phyloP scores from a whole-genome alignment of 164 flowering plant species.

The Cinnamomum chago region DNA sequence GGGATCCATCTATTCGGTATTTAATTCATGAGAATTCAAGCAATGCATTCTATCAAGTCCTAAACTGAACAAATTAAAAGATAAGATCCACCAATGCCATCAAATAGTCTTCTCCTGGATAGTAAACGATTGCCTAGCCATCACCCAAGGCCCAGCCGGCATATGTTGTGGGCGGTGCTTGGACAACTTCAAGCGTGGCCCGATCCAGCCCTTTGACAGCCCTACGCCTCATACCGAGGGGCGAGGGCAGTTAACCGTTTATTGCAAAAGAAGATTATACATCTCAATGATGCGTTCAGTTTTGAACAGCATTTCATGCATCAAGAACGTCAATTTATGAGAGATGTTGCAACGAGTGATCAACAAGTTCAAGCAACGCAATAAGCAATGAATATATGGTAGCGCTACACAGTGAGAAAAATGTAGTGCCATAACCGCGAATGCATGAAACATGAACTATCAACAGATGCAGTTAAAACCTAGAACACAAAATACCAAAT shows the following conservation, averaged over 20 bases:
- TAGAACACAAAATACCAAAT: background rate
- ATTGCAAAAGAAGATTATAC: constrained; percentile 40
- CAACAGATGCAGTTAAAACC: constrained; percentile 11
- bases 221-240: constrained; percentile 10
- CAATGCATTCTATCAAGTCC: too few species aligned
- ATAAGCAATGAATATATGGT: constrained; percentile 9
- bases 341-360: constrained; percentile 9
- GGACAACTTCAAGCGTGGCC: too few species aligned
- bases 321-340: constrained; percentile 15
- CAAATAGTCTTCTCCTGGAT: too few species aligned
- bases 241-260: constrained; percentile 28
- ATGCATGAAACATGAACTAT: constrained; percentile 6
- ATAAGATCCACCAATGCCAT: too few species aligned
- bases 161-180: too few species aligned
- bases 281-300: constrained; percentile 30
- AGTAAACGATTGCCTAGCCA: too few species aligned
- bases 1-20: too few species aligned
- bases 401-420: constrained; percentile 8
- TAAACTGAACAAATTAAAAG: too few species aligned
- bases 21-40: too few species aligned
- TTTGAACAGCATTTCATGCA: constrained; percentile 19
- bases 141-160: too few species aligned
- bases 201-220: too few species aligned
- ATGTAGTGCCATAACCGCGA: constrained; percentile 8
- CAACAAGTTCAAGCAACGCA: constrained; percentile 12